Conservation (phyloP, 2,329 filamentous ascomycete genomes). For the Rachicladosporium sp. region DNA sequence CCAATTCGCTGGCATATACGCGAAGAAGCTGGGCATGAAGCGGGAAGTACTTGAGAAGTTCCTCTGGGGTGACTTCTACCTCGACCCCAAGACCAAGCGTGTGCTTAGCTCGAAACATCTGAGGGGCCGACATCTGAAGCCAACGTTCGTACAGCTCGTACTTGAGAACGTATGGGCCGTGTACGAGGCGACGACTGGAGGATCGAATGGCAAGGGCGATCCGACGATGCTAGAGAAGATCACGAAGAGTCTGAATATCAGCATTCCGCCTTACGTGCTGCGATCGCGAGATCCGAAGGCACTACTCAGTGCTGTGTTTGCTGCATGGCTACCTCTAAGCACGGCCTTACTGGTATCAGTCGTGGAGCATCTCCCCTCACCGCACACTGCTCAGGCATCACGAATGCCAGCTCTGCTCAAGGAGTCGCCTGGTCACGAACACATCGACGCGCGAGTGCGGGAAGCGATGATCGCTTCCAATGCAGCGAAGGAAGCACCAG, state of each 20-base stretch:
- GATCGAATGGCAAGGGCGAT: constrained; percentile 73
- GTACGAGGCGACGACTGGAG: constrained; percentile 79
- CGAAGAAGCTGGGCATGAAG: constrained; percentile 95
- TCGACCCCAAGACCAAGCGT: constrained; percentile 94
- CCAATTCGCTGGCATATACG: constrained; percentile 86
- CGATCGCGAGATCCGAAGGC: constrained; percentile 74
- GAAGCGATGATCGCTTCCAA: constrained; percentile 78
- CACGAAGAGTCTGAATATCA: constrained; percentile 78
- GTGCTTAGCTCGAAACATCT: constrained; percentile 83
- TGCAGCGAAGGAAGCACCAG: constrained; percentile 55
- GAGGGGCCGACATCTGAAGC: constrained; percentile 81
- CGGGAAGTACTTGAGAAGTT: constrained; percentile 79
- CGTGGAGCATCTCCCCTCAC: constrained; percentile 82
- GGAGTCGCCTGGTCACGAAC: constrained; percentile 61
- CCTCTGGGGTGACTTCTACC: constrained; percentile 90
- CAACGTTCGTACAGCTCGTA: constrained; percentile 94
- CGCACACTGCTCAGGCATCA: constrained; percentile 63
- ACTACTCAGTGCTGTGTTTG: constrained; percentile 75
- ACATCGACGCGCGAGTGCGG: constrained; percentile 56
- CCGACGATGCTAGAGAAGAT: constrained; percentile 79
- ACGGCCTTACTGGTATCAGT: constrained; percentile 88
- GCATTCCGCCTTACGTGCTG: constrained; percentile 69
- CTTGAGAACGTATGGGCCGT: constrained; percentile 93
- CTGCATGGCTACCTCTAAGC: constrained; percentile 82
- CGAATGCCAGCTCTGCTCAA: constrained; percentile 70